phyloP scores from a whole-genome alignment of 495 filamentous ascomycete genomes.

The Wilcoxina mikolae region DNA sequence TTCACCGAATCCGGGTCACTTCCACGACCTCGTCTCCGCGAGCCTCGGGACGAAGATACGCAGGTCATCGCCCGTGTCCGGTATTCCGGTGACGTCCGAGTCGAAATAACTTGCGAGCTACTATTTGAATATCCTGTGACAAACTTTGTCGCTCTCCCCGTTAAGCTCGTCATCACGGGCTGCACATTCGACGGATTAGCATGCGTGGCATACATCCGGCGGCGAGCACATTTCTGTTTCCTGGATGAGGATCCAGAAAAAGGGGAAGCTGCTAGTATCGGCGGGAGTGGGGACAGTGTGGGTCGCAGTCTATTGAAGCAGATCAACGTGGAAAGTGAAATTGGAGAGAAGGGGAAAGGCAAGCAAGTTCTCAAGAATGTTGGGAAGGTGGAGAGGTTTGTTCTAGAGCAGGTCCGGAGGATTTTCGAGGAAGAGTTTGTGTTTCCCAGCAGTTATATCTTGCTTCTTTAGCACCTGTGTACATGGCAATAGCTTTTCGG shows the following conservation, averaged over 20 bases:
- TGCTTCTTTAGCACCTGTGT: slow-evolving; percentile 54
- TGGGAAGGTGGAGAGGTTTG: slow-evolving; percentile 94
- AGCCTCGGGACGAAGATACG: slow-evolving; percentile 50
- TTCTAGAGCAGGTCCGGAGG: slow-evolving; percentile 85
- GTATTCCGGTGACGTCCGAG: slow-evolving; percentile 68
- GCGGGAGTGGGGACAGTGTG: slow-evolving; percentile 17
- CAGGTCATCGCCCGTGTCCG: slow-evolving; percentile 80
- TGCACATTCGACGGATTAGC: slow-evolving; percentile 89
- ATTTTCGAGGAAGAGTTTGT: slow-evolving; percentile 99
- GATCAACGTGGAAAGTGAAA: slow-evolving; percentile 92
- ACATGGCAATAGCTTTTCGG: too few species aligned
- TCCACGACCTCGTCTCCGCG: slow-evolving; percentile 26
- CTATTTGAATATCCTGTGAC: slow-evolving; percentile 96
- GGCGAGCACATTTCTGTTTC: slow-evolving; percentile 79
- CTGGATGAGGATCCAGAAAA: slow-evolving; percentile 67
- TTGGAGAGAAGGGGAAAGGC: slow-evolving; percentile 74
- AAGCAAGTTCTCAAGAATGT: slow-evolving; percentile 96
- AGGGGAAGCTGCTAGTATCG: slow-evolving; percentile 17
- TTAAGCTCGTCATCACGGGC: slow-evolving; percentile 85
- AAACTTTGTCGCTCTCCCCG: slow-evolving; percentile 81
- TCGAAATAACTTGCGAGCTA: slow-evolving; percentile 84
- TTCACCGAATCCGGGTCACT: background rate
- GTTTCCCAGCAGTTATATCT: slow-evolving; percentile 96
- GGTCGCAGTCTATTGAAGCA: slow-evolving; percentile 59
- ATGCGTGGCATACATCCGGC: slow-evolving; percentile 74